Evolutionary conservation across 768 basidiomycete genomes (phyloP), one percentile per base, ranked within the genome.

Genomic region (Mycena floridula): DNA sequence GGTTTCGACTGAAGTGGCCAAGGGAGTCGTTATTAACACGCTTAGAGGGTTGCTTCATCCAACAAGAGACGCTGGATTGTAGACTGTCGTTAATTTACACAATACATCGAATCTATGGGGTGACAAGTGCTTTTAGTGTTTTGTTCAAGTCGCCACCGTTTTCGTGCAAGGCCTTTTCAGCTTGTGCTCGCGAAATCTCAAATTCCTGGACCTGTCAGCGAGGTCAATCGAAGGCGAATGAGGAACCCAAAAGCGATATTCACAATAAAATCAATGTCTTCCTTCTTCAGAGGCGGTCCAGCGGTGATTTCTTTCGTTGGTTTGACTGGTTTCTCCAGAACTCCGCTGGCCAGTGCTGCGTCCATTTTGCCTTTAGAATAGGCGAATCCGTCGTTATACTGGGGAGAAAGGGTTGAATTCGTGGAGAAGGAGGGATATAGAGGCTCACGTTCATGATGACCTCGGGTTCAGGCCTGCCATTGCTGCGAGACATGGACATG

Each of bases 301-400:
- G 61, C 46, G n/a, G n/a, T n/a, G 6, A 63, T 53, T 20, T 76
- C 74, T 47, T 76, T 76, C 5, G 64, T 46, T 3, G 68, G 50
- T 50, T 79, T 82, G 15, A 59, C 47, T 1, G 73, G 61, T 48
- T 74, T 79, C 32, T 83, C 81, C 37, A 82, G 57, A 0, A 72
- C 74, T 6, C 78, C 73, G n/a, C 67, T 47, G 15, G 72, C 69
- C 54, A 77, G 79, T 7, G 78, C 81, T 44, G 82, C 80, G 50
- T 82, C 81, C 62, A 86, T 67, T 56, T 77, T 79, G 42, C 70
- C 66, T 58, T 85, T 86, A 21, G 76, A 77, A 54, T 83, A 86
- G 7, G 81, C 70, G 42, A 74, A 74, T 6, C 84, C 84, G 55
- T 86, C 84, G 16, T 60, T 63, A 54, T 77, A 85, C 82, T 85